A percentile compares a stretch with the other conserved stretches of the same genome.
Evolutionary conservation across 2,329 filamentous ascomycete genomes (phyloP).

Genomic region (Hortaea werneckii): DNA sequence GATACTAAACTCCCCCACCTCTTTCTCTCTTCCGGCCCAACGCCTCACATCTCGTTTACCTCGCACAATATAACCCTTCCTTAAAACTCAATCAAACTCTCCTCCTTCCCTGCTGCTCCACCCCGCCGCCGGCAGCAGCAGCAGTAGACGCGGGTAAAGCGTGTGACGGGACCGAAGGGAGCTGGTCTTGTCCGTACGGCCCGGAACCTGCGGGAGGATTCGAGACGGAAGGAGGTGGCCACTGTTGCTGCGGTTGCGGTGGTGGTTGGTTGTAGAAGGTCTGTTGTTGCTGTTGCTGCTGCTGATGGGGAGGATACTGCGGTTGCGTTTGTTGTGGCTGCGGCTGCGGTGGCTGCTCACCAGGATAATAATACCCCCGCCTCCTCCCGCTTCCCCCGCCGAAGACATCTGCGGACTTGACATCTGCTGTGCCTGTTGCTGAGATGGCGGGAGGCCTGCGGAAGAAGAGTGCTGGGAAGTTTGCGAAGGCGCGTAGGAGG

Average conservation of each 20-base stretch:
- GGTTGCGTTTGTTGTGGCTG: not conserved
- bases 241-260: slow-evolving; percentile 21
- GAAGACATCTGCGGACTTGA: not conserved
- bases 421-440: not conserved
- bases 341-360: not conserved
- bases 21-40: too few species aligned
- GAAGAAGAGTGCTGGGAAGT: not conserved
- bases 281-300: slow-evolving; percentile 13
- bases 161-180: slow-evolving; percentile 24
- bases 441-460: not conserved
- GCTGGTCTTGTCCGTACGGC: slow-evolving; percentile 22
- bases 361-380: not conserved
- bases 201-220: slow-evolving; percentile 11
- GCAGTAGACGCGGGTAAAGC: slow-evolving; percentile 22
- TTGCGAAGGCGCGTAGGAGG: not conserved
- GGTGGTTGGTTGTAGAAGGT: slow-evolving; percentile 13
- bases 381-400: not conserved
- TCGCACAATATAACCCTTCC: not conserved
- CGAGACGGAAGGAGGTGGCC: slow-evolving; percentile 16
- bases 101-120: slow-evolving; percentile 14
- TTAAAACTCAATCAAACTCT: slow-evolving; percentile 27
- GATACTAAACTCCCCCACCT: too few species aligned
- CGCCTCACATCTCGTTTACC: not conserved
- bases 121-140: slow-evolving; percentile 3
- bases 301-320: slow-evolving; percentile 17